Evolutionary conservation across 768 basidiomycete genomes (phyloP).

Genomic region (Leccinum olivaceopallidum): DNA sequence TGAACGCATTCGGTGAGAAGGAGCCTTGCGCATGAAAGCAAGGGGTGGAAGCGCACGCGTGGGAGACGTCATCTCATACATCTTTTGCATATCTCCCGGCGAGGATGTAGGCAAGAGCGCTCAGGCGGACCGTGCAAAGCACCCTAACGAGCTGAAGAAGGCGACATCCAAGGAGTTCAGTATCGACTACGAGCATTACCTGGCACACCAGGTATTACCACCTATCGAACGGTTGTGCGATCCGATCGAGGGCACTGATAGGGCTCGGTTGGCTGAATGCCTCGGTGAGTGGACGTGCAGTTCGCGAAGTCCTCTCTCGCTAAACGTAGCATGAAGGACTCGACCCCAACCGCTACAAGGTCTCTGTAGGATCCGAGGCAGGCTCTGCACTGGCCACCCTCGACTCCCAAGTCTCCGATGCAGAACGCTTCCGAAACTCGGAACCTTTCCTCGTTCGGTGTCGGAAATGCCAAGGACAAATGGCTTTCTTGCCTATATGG

Average conservation of each 20-base stretch:
- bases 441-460: constrained; percentile 76
- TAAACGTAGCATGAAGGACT: constrained; percentile 42
- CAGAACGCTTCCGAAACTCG: constrained; percentile 81
- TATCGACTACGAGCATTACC: constrained; percentile 91
- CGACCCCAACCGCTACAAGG: constrained; percentile 57
- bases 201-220: constrained; percentile 89
- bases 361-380: constrained; percentile 50
- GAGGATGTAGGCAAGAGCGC: constrained; percentile 68
- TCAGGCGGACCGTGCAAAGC: constrained; percentile 89
- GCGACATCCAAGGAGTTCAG: constrained; percentile 56
- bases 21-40: constrained; percentile 89
- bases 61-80: constrained; percentile 95
- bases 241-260: constrained; percentile 93
- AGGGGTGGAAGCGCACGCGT: constrained; percentile 76
- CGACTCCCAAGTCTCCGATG: constrained; percentile 87
- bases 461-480: constrained; percentile 62
- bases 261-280: constrained; percentile 86
- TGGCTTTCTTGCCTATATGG: constrained; percentile 58
- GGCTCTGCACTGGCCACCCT: constrained; percentile 67
- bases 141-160: constrained; percentile 88
- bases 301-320: not conserved
- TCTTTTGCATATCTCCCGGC: constrained; percentile 84
- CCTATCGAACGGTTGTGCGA: constrained; percentile 96
- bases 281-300: constrained; percentile 57
- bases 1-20: constrained; percentile 78